Evolutionary conservation across 2,329 filamentous ascomycete species (phyloP).

Genomic region (Shiraia sp.): DNA sequence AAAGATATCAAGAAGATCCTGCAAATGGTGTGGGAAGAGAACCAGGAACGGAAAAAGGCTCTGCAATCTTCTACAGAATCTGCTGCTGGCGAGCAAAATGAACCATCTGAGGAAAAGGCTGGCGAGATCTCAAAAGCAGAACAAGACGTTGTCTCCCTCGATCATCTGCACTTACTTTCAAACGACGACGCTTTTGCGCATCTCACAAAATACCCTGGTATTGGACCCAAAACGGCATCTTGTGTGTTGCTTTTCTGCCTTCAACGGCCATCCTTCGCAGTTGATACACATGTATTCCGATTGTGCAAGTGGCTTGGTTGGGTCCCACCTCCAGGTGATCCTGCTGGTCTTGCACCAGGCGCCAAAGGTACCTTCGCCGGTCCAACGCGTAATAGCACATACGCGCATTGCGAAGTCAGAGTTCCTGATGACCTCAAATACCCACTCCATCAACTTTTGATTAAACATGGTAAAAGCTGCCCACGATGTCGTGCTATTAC

Average conservation of each 20-base stretch:
- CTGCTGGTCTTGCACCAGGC: slow-evolving; percentile 33
- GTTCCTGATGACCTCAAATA: slow-evolving; percentile 68
- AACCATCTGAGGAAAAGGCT: slow-evolving; percentile 57
- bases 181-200: slow-evolving; percentile 62
- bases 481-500: slow-evolving; percentile 65
- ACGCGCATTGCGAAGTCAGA: slow-evolving; percentile 62
- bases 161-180: slow-evolving; percentile 61
- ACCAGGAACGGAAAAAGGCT: slow-evolving; percentile 59
- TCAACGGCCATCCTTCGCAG: slow-evolving; percentile 65
- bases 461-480: slow-evolving; percentile 65
- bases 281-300: slow-evolving; percentile 69
- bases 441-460: slow-evolving; percentile 63
- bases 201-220: slow-evolving; percentile 63
- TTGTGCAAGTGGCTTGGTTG: slow-evolving; percentile 65
- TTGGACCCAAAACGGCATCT: slow-evolving; percentile 68
- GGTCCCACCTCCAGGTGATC: slow-evolving; percentile 54
- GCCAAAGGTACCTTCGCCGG: slow-evolving; percentile 49
- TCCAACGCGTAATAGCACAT: slow-evolving; percentile 57
- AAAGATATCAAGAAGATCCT: slow-evolving; percentile 74
- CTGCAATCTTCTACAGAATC: slow-evolving; percentile 46
- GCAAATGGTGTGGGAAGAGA: slow-evolving; percentile 71
- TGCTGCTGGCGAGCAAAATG: slow-evolving; percentile 48
- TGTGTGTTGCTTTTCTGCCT: slow-evolving; percentile 69
- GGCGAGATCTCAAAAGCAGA: slow-evolving; percentile 62
- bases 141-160: slow-evolving; percentile 65